phyloP scores from a whole-genome alignment of 2,329 filamentous ascomycete species.

The Penicillium sp. region DNA sequence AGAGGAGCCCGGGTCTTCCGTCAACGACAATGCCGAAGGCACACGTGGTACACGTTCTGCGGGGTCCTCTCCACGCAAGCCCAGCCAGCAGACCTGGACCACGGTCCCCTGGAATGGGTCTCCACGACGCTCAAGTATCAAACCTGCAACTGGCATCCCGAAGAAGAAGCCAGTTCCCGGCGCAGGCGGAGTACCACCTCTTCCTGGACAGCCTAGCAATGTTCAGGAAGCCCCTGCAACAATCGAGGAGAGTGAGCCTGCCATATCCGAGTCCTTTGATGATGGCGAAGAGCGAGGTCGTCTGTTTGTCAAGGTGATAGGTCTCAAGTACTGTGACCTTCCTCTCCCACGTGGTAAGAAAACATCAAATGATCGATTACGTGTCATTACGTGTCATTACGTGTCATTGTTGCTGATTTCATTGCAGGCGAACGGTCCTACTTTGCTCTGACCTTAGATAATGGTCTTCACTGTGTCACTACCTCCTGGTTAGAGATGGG shows the following conservation, averaged over 20 bases:
- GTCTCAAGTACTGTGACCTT: slow-evolving; percentile 85
- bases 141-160: slow-evolving; percentile 55
- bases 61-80: slow-evolving; percentile 69
- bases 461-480: slow-evolving; percentile 94
- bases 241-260: slow-evolving; percentile 65
- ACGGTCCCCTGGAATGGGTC: slow-evolving; percentile 96
- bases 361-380: background rate
- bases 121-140: slow-evolving; percentile 62
- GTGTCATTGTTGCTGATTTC: slow-evolving; percentile 24
- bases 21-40: slow-evolving; percentile 25
- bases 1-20: slow-evolving; percentile 44
- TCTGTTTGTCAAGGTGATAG: slow-evolving; percentile 97
- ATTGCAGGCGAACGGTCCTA: slow-evolving; percentile 74
- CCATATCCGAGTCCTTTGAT: slow-evolving; percentile 58
- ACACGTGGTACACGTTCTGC: slow-evolving; percentile 56
- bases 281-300: slow-evolving; percentile 84
- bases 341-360: slow-evolving; percentile 80
- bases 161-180: slow-evolving; percentile 61
- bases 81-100: slow-evolving; percentile 86
- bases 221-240: slow-evolving; percentile 60
- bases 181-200: slow-evolving; percentile 69
- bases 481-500: slow-evolving; percentile 93
- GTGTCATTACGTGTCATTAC: background rate
- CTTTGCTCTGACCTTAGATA: slow-evolving; percentile 97
- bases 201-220: slow-evolving; percentile 85